Conservation (phyloP, 1,139 yeast species). For the Nakaseomyces kungkrabaensis region DNA sequence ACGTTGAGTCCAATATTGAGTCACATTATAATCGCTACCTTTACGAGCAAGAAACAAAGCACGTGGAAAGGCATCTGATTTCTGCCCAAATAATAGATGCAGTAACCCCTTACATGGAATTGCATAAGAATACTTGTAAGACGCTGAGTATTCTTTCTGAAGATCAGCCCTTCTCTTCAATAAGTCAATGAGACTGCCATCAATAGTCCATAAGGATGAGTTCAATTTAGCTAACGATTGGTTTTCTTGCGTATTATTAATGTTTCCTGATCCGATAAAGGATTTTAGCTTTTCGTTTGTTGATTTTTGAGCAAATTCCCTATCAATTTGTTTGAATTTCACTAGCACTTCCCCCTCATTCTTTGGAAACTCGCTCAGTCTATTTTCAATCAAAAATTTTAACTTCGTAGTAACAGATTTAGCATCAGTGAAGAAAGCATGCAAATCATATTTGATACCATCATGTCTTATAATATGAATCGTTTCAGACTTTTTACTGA, state of each 20-base stretch:
- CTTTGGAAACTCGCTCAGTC: conserved; percentile 37
- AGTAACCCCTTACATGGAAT: conserved; percentile 74
- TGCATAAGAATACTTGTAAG: conserved; percentile 32
- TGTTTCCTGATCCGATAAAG: conserved; percentile 7
- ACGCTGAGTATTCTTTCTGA: conserved; percentile 28
- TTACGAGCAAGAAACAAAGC: conserved; percentile 17
- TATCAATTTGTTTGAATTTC: conserved; percentile 16
- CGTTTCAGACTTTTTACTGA: conserved; percentile 17
- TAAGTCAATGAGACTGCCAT: conserved; percentile 12
- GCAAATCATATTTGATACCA: conserved; percentile 21
- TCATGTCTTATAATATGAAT: conserved; percentile 3
- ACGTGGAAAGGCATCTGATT: conserved; percentile 37
- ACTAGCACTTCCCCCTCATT: conserved; percentile 20
- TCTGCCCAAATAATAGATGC: conserved; percentile 74
- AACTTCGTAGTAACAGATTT: conserved; percentile 42
- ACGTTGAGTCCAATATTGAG: conserved; percentile 15
- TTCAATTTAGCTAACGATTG: conserved; percentile 2
- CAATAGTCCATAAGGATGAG: conserved; percentile 13
- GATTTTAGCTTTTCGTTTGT: conserved; percentile 3
- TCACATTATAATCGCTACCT: conserved; percentile 11
- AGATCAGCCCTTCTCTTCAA: conserved; percentile 14
- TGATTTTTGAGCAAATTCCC: conserved; percentile 13
- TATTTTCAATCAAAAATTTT: conserved; percentile 46
- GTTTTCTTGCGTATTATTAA: background rate
- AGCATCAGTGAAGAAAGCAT: conserved; percentile 59